phyloP scores from a whole-genome alignment of 2,329 filamentous ascomycete species.

The Pseudogymnoascus sp. region DNA sequence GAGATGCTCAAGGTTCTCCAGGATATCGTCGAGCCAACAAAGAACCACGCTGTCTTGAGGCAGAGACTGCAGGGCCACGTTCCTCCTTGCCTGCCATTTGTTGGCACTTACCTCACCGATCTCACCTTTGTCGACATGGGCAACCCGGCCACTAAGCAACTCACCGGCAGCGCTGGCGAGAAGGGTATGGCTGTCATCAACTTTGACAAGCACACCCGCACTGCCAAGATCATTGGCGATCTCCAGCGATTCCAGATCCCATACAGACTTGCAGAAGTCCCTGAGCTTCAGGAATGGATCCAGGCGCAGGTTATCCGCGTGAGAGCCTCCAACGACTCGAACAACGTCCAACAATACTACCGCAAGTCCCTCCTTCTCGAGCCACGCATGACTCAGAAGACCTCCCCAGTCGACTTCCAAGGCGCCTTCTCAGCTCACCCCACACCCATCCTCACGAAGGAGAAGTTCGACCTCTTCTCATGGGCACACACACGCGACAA shows the following conservation, averaged over 20 bases:
- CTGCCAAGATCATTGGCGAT: conserved; percentile 90
- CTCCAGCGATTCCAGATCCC: conserved; percentile 94
- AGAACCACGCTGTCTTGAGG: conserved; percentile 84
- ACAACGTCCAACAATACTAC: conserved; percentile 58
- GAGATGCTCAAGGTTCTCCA: conserved; percentile 70
- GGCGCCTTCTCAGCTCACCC: conserved; percentile 14
- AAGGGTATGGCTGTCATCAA: conserved; percentile 82
- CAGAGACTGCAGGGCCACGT: conserved; percentile 76
- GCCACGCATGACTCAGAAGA: conserved; percentile 38
- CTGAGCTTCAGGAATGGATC: conserved; percentile 91
- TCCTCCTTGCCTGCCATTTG: conserved; percentile 86
- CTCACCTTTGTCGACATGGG: conserved; percentile 93
- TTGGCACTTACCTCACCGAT: conserved; percentile 94
- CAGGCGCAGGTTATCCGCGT: conserved; percentile 72
- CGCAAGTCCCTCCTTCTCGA: conserved; percentile 60
- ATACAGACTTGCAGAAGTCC: conserved; percentile 72
- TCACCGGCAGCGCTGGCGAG: conserved; percentile 47
- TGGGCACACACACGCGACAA: conserved; percentile 37
- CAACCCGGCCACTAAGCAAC: conserved; percentile 75
- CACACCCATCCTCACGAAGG: conserved; percentile 29
- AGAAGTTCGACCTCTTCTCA: conserved; percentile 44
- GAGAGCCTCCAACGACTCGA: conserved; percentile 42
- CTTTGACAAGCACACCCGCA: conserved; percentile 94
- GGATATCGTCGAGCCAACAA: conserved; percentile 77
- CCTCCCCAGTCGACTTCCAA: conserved; percentile 23